Percentiles rank a stretch among this genome's conserved stretches.
Evolutionary conservation across 805 yeast genomes (phyloP).

Genomic region (Pachysolen tannophilus): DNA sequence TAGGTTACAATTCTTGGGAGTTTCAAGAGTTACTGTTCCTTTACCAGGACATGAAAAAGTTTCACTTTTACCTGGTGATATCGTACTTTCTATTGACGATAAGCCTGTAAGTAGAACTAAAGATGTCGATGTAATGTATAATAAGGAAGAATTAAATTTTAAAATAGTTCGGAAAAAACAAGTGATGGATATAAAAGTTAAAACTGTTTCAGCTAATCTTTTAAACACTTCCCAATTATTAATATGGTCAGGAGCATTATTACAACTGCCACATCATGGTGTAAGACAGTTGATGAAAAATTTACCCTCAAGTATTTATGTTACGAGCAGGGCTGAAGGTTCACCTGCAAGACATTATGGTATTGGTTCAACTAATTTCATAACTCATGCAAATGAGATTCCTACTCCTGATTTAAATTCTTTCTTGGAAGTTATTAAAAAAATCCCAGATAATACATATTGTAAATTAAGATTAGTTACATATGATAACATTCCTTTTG

Average conservation of each 20-base stretch:
- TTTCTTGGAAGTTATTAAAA: constrained; percentile 57
- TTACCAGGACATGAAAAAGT: constrained; percentile 10
- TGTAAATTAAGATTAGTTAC: constrained; percentile 75
- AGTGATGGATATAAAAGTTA: constrained; percentile 52
- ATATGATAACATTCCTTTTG: constrained; percentile 81
- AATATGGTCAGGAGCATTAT: constrained; percentile 74
- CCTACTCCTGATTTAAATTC: constrained; percentile 64
- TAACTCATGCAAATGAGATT: constrained; percentile 79
- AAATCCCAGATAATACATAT: constrained; percentile 72
- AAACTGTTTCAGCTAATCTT: constrained; percentile 52
- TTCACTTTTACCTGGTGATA: constrained; percentile 58
- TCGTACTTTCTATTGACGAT: constrained; percentile 63
- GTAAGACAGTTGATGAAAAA: constrained; percentile 76
- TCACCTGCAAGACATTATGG: constrained; percentile 85
- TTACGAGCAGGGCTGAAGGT: constrained; percentile 65
- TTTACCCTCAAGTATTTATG: constrained; percentile 79
- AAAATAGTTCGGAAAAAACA: constrained; percentile 66
- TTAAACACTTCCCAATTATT: constrained; percentile 60
- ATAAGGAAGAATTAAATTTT: constrained; percentile 38
- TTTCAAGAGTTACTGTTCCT: constrained; percentile 46
- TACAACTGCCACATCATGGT: constrained; percentile 90
- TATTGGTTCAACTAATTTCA: constrained; percentile 70
- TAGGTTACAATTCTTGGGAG: constrained; percentile 66
- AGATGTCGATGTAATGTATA: constrained; percentile 50
- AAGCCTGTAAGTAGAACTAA: constrained; percentile 55